Conservation (phyloP, 2,329 filamentous ascomycete genomes). For the Monilinia aucupariae region DNA sequence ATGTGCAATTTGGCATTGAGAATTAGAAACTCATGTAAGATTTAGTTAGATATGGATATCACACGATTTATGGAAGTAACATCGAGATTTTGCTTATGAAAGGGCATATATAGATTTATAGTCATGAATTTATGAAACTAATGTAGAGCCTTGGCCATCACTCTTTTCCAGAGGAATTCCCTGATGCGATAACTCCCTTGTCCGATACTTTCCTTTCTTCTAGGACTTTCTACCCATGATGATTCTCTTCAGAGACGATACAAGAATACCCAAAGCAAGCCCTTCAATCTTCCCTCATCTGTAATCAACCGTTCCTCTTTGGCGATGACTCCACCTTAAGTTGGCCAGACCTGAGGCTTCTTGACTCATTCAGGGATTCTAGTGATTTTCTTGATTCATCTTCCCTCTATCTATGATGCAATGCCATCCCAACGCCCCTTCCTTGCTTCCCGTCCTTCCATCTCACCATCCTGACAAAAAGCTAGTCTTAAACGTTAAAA, state of each 20-base stretch:
- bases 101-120: not conserved
- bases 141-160: not conserved
- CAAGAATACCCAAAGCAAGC: not conserved
- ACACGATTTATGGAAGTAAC: not conserved
- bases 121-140: not conserved
- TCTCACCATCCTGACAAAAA: no score
- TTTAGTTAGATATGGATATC: not conserved
- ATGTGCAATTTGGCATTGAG: not conserved
- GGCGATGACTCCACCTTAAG: not conserved
- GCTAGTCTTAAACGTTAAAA: not conserved
- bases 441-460: not conserved
- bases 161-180: not conserved
- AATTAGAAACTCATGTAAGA: not conserved
- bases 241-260: no score
- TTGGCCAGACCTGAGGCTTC: conserved; percentile 5
- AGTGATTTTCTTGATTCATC: not conserved
- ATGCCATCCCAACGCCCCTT: not conserved
- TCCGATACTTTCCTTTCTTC: not conserved
- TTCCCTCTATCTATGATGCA: not conserved
- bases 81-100: not conserved
- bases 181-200: not conserved
- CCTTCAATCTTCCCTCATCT: no score
- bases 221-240: no score
- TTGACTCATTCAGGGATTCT: not conserved
- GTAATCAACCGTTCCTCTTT: not conserved